Evolutionary conservation across 139 green algal species (phyloP), one percentile per base, ranked within the genome.

Genomic region (Picochlorum sp.): DNA sequence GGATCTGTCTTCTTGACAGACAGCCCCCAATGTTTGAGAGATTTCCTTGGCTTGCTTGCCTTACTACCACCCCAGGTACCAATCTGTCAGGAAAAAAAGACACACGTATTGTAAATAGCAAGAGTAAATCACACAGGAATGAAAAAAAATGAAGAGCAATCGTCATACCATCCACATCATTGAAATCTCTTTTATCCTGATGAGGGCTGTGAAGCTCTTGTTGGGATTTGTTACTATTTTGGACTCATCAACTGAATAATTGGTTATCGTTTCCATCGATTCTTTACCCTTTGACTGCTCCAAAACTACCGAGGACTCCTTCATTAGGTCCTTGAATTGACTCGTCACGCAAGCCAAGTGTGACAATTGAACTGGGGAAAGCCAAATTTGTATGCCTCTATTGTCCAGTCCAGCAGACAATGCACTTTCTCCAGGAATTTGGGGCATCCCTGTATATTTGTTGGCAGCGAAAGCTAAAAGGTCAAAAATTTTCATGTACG

Each of bases 21-120:
- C 18, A 60, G 55, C 22, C 65, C 65, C 74, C 71, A 80, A 0
- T 50, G 22, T 4, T 59, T 67, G 9, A 43, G 43, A 52, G 63
- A 74, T 20, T 20, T 22, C 22, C 16, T 41, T 55, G 45, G 32
- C 36, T 26, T 47, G n/a, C 8, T 45, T 30, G 40, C 10, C 25
- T 51, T 74, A 68, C 53, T 50, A 5, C 20, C 41, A 16, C 53
- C 67, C 67, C 67, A 74, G 10, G 67, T 71, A 28, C 69, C 52
- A 24, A 75, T 68, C 57, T 70, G 43, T 5, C 29, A 14, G 13
- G 43, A 16, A 8, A 58, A 44, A 12, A 16, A 58, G 43, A 44
- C 31, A 8, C 43, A 12, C 14, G 9, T 58, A 58, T 40, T 22
- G 41, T 50, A 8, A 12, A 50, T 8, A n/a, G 41, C 43, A 8